Evolutionary conservation across 2,329 filamentous ascomycete species (phyloP).

Genomic region (Fusarium sp.): DNA sequence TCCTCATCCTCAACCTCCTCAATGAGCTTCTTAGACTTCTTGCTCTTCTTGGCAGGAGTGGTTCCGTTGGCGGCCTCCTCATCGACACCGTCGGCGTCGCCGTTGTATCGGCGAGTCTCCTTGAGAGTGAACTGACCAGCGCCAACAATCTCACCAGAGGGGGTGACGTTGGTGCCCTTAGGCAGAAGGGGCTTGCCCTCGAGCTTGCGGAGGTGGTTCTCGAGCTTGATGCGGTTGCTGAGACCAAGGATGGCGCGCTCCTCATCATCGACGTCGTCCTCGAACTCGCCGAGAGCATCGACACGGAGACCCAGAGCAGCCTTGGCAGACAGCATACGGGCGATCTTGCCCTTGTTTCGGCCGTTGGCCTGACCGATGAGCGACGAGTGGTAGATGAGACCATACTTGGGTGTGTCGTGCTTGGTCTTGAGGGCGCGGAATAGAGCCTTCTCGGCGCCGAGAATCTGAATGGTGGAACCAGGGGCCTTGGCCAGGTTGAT

Average conservation of each 20-base stretch:
- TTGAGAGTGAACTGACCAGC: conserved; percentile 91
- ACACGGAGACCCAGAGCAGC: conserved; percentile 92
- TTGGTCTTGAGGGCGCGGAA: conserved; percentile 99
- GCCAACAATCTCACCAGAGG: conserved; percentile 72
- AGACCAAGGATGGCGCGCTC: conserved; percentile 87
- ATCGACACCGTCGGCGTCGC: conserved; percentile 88
- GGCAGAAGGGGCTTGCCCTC: conserved; percentile 91
- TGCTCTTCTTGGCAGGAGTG: conserved; percentile 49
- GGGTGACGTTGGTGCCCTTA: conserved; percentile 79
- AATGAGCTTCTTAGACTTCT: conserved; percentile 57
- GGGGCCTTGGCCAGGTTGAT: conserved; percentile 96
- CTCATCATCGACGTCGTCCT: conserved; percentile 84
- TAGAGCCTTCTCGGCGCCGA: conserved; percentile 97
- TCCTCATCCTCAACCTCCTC: conserved; percentile 57
- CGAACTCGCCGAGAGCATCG: conserved; percentile 74
- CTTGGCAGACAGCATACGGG: conserved; percentile 94
- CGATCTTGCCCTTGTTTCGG: conserved; percentile 99
- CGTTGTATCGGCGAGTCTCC: conserved; percentile 94
- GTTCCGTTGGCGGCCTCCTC: conserved; percentile 58
- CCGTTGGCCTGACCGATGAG: conserved; percentile 97
- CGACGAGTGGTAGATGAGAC: conserved; percentile 91
- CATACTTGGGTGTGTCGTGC: conserved; percentile 98
- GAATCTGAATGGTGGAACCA: conserved; percentile 95
- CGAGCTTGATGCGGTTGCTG: conserved; percentile 76
- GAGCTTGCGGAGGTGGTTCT: conserved; percentile 79